Evolutionary conservation across 2,329 filamentous ascomycete genomes (phyloP), one percentile per base, ranked within the genome.

Genomic region (Trichoderma simmonsii): DNA sequence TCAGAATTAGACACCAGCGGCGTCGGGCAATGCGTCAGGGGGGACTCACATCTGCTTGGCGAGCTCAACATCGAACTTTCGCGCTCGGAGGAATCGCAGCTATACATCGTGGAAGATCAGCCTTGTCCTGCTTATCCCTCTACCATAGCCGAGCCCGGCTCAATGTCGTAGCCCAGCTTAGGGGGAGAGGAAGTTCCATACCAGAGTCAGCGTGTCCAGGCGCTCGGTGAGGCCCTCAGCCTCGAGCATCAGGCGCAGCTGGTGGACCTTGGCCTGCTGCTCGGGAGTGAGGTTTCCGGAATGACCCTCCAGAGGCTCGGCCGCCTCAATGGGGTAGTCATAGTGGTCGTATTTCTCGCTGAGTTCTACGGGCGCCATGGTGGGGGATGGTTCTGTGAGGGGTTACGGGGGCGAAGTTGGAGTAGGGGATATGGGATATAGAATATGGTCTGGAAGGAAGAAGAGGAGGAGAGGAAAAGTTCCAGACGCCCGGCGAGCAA

Each of bases 321-420:
- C 89, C 61, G 93, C 90, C 74, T 89, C 91, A 75, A 91, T 93
- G 74, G 96, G 96, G 86, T 89, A 98, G 83, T 98, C 95, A 84
- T 96, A 98, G 86, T 97, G 83, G 85, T 98, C 96, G 87, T 98
- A 97, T 85, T 97, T 98, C 81, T 93, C 88, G 83, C 97, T 91
- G 78, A 94, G 81, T 81, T 89, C 84, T 84, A 89, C 84, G 78
- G 80, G 81, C 78, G 75, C 84, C 85, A 89, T 85, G 78, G 80
- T 81, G 78, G 75, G 71, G 73, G 48, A 56, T 60, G 54, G 28
- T 48, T 70, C 54, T 59, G 43, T 70, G 66, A 71, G 68, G 61
- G 67, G 72, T 71, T 60, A 64, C 54, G 65, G 54, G 65, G 54
- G 21, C 26, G 28, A 30, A 51, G 51, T 14, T 21, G 6, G 32